Conservation (phyloP, 208 protist species). For the Trypanosoma mega region DNA sequence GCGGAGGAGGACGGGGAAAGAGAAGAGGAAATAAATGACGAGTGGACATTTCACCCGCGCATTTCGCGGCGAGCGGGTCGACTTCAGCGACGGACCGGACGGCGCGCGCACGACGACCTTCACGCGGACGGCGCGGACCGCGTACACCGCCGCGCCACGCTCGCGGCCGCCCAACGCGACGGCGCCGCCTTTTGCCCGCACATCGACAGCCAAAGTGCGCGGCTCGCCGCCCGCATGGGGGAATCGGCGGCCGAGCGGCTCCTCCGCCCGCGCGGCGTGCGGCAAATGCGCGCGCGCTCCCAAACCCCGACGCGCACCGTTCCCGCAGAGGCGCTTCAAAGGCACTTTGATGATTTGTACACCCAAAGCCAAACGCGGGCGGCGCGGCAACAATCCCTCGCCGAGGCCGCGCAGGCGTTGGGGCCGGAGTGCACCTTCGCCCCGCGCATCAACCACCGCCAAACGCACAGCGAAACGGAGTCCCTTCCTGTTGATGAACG, state of each 20-base stretch:
- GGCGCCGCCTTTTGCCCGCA: constrained; percentile 32
- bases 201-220: constrained; percentile 42
- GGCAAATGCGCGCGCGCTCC: constrained; percentile 1
- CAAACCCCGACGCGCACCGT: neutral
- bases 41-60: constrained; percentile 19
- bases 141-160: constrained; percentile 7
- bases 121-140: constrained; percentile 27
- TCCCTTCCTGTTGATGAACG: constrained; percentile 15
- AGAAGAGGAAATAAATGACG: constrained; percentile 5
- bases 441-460: constrained; percentile 12
- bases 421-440: constrained; percentile 19
- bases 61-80: constrained; percentile 37
- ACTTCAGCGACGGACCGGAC: constrained; percentile 24
- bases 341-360: constrained; percentile 20
- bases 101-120: constrained; percentile 35
- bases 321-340: constrained; percentile 10
- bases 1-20: constrained; percentile 3
- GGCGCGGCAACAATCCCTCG: constrained; percentile 1
- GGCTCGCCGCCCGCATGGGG: constrained; percentile 37
- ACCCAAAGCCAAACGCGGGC: neutral
- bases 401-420: neutral
- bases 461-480: neutral
- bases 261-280: constrained; percentile 22
- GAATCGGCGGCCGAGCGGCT: constrained; percentile 41
- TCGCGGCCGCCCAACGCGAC: neutral